Conservation (phyloP, 345 rosid species). For the Psidium guajava region DNA sequence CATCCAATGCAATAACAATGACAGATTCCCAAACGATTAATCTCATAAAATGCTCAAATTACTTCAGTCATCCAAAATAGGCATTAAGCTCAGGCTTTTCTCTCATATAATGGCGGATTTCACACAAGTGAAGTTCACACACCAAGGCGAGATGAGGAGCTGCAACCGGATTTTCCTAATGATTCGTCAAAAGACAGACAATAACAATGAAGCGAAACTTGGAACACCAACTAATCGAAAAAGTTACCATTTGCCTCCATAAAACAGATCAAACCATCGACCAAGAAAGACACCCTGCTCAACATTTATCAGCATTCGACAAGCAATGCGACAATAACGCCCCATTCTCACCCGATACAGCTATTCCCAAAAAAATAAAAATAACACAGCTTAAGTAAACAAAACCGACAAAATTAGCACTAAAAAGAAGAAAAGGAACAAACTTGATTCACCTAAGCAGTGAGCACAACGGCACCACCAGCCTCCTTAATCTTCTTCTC, state of each 20-base stretch:
- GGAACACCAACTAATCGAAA: not conserved
- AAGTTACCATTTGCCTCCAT: not conserved
- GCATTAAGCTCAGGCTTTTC: not conserved
- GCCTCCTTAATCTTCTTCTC: slow-evolving; percentile 68
- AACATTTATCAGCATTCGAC: not conserved
- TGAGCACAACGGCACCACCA: slow-evolving; percentile 53
- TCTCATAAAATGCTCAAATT: not conserved
- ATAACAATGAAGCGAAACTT: not conserved
- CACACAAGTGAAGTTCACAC: not conserved
- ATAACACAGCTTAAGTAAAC: not conserved
- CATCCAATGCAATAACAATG: not conserved
- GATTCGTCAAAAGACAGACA: not conserved
- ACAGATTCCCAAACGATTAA: not conserved
- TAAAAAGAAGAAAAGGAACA: not conserved
- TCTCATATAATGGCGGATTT: not conserved
- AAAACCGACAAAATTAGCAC: not conserved
- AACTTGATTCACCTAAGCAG: slow-evolving; percentile 13
- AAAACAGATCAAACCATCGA: not conserved
- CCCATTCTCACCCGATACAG: not conserved
- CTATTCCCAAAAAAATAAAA: not conserved
- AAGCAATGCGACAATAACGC: not conserved
- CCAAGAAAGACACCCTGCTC: not conserved
- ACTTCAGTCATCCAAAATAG: not conserved
- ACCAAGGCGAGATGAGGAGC: not conserved
- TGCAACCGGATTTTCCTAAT: not conserved